Percentiles rank a stretch among this genome's conserved stretches.
Evolutionary conservation across 345 rosid species (phyloP).

Genomic region (Gossypium australe): DNA sequence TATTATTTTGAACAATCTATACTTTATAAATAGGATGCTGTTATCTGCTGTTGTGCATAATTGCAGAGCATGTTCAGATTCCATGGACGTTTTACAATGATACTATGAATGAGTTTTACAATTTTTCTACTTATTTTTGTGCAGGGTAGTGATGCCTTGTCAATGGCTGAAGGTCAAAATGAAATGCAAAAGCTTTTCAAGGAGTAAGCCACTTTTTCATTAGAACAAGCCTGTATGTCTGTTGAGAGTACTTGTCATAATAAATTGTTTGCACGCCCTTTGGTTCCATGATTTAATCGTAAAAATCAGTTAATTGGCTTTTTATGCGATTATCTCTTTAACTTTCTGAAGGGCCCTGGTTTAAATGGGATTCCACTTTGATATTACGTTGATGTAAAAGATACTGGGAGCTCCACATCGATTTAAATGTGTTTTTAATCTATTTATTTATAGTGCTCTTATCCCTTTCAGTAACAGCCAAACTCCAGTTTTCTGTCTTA

Average conservation of each 20-base stretch:
- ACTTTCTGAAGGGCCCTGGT: neutral
- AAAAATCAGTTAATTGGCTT: neutral
- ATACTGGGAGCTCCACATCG: neutral
- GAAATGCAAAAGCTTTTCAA: slow-evolving; percentile 60
- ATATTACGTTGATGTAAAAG: neutral
- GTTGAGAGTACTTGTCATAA: neutral
- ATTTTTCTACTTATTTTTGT: slow-evolving; percentile 6
- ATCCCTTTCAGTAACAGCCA: neutral
- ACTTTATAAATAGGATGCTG: neutral
- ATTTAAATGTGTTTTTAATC: neutral
- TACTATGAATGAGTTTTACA: neutral
- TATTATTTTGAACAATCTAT: neutral
- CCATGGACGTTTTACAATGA: neutral
- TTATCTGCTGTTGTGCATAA: neutral
- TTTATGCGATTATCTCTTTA: neutral
- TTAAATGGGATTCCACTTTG: neutral
- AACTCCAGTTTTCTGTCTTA: neutral
- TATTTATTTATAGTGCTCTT: neutral
- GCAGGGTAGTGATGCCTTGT: slow-evolving; percentile 48
- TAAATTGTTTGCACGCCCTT: neutral
- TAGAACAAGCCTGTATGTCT: neutral
- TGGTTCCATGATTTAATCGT: neutral
- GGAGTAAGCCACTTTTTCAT: slow-evolving; percentile 49
- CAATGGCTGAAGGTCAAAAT: slow-evolving; percentile 52
- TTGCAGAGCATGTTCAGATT: neutral